Evolutionary conservation across 371 early-diverging fungal species (phyloP).

Genomic region (Mucor lusitanicus): DNA sequence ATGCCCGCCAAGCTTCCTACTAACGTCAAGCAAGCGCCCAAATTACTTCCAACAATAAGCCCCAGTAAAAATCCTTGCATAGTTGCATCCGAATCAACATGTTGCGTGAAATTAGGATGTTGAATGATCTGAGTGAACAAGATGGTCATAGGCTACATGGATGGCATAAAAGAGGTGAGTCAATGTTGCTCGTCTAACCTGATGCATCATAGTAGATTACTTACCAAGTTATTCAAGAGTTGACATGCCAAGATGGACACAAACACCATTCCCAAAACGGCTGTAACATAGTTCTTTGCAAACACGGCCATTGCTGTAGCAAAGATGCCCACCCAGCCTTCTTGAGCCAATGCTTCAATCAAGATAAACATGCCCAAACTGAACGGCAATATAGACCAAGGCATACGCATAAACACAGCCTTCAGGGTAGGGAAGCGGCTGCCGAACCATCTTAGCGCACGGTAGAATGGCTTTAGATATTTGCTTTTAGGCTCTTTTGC

Average conservation of each 20-base stretch:
- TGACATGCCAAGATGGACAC: constrained; percentile 73
- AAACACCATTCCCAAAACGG: constrained; percentile 65
- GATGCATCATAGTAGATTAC: neutral
- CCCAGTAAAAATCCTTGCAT: constrained; percentile 69
- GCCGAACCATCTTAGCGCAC: constrained; percentile 7
- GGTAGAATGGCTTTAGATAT: neutral
- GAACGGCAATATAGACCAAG: constrained; percentile 79
- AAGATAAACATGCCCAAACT: constrained; percentile 83
- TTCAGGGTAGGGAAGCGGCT: constrained; percentile 47
- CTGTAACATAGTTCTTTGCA: constrained; percentile 55
- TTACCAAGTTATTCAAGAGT: constrained; percentile 73
- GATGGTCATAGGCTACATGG: constrained; percentile 70
- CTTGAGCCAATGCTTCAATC: constrained; percentile 66
- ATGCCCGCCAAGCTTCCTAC: constrained; percentile 82
- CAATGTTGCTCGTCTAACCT: neutral
- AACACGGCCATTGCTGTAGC: constrained; percentile 59
- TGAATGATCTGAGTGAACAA: constrained; percentile 75
- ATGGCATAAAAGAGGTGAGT: neutral
- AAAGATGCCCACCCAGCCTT: constrained; percentile 74
- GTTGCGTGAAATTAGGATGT: constrained; percentile 59
- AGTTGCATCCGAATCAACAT: constrained; percentile 31
- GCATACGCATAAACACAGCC: constrained; percentile 64
- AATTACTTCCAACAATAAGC: constrained; percentile 75
- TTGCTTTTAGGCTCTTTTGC: neutral
- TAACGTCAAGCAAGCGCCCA: constrained; percentile 78